Evolutionary conservation across 1,284 basidiomycete genomes (phyloP).

Genomic region (Volvariella surrecta): DNA sequence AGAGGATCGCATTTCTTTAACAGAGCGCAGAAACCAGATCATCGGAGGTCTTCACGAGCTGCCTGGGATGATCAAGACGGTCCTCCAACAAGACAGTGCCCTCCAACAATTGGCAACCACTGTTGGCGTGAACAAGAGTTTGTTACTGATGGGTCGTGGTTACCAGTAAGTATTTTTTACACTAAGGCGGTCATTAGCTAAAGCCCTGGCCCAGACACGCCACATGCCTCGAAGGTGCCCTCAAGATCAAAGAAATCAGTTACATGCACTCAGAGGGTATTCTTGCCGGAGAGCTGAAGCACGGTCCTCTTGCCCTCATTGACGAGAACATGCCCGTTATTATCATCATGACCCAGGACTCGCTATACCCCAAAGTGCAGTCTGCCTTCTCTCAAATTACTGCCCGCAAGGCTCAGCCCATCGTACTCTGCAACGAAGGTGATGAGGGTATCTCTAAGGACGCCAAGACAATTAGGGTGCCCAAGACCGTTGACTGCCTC

Average conservation of each 20-base stretch:
- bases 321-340: constrained; percentile 99
- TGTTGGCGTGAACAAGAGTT: constrained; percentile 76
- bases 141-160: constrained; percentile 97
- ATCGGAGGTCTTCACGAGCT: constrained; percentile 91
- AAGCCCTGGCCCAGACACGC: constrained; percentile 49
- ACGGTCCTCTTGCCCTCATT: constrained; percentile 94
- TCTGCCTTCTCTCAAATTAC: constrained; percentile 95
- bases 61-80: constrained; percentile 83
- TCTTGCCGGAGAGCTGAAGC: constrained; percentile 97
- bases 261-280: constrained; percentile 95
- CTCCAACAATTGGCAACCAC: constrained; percentile 82
- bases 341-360: constrained; percentile 99
- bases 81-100: constrained; percentile 75
- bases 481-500: constrained; percentile 88
- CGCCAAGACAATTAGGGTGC: constrained; percentile 87
- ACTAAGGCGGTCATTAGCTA: not conserved
- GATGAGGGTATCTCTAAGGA: constrained; percentile 75
- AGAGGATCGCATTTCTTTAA: constrained; percentile 93
- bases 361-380: constrained; percentile 97
- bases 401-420: constrained; percentile 92
- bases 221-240: constrained; percentile 94
- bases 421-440: constrained; percentile 94
- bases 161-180: constrained; percentile 69
- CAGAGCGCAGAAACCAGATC: constrained; percentile 86
- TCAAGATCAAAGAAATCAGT: constrained; percentile 99